Evolutionary conservation across 768 basidiomycete species (phyloP).

Genomic region (Coprinopsis cinerea): DNA sequence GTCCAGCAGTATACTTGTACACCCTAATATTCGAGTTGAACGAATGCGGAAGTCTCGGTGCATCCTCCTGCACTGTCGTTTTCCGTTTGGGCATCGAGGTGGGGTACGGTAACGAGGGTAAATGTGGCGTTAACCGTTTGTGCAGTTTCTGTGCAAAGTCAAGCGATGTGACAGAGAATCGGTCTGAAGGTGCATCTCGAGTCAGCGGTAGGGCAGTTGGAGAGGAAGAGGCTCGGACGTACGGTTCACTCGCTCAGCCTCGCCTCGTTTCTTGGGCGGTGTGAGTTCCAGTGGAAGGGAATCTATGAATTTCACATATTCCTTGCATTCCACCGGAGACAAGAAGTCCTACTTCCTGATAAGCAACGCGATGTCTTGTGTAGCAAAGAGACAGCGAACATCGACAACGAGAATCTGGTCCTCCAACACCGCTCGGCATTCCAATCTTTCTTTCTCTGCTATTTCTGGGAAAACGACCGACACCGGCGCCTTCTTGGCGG

Average conservation of each 20-base stretch:
- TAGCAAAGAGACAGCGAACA: conserved; percentile 28
- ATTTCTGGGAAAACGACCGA: conserved; percentile 38
- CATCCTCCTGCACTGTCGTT: conserved; percentile 16
- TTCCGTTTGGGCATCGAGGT: conserved; percentile 29
- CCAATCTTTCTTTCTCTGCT: conserved; percentile 37
- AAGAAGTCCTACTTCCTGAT: conserved; percentile 41
- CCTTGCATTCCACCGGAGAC: conserved; percentile 55
- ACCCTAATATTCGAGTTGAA: conserved; percentile 72
- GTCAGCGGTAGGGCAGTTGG: not conserved
- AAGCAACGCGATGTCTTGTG: not conserved
- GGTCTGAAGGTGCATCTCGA: conserved; percentile 32
- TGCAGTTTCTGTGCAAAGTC: conserved; percentile 54
- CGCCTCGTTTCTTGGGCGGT: conserved; percentile 65
- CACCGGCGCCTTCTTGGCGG: not conserved
- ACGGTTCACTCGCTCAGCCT: conserved; percentile 70
- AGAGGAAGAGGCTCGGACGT: conserved; percentile 16
- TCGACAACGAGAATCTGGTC: conserved; percentile 62
- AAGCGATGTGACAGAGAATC: conserved; percentile 52
- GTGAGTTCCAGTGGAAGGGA: conserved; percentile 56
- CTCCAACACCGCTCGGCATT: conserved; percentile 45
- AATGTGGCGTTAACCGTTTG: conserved; percentile 45
- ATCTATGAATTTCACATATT: conserved; percentile 55
- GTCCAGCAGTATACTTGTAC: conserved; percentile 59
- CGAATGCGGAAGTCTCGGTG: conserved; percentile 41
- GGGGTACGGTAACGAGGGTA: conserved; percentile 48